Evolutionary conservation across 2,329 filamentous ascomycete genomes (phyloP), one percentile per base, ranked within the genome.

Genomic region (Trichocomaceae sp.): DNA sequence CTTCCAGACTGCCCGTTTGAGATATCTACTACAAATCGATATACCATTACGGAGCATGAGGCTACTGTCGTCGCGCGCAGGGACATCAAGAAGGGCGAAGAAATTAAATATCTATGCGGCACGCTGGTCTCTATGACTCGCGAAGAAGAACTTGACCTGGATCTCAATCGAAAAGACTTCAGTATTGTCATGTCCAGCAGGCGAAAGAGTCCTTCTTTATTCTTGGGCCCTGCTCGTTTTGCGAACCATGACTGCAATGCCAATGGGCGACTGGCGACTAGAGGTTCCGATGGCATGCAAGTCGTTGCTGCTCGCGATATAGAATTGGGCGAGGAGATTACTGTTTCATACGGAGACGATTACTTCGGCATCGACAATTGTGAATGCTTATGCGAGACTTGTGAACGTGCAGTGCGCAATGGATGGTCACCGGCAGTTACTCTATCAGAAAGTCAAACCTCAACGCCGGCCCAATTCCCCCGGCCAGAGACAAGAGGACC

Each of bases 241-340:
- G 90, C 93, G 23, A 99, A 99, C 67, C 93, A 99, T 72, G 93
- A 99, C 70, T 99, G 93, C 73, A 82, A 87, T 62, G 90, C 93
- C 31, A 99, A 97, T 74, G 91, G 91, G 8, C 83, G 85, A 66
- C 80, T 99, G 45, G 86, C 88, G 62, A 96, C 90, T 35, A 87
- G 84, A 35, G 89, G 90, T 46, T 83, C 86, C 55, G 85, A 91
- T 56, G 90, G 90, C 35, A 96, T 99, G 75, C 88, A 95, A 66
- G 91, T 99, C 55, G 83, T 95, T 49, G 90, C 93, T 2, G 83
- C 84, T 33, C 83, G 85, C 61, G 81, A 91, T 56, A 97, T 99
- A 58, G 82, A 86, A 10, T 77, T 87, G 1, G 93, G 91, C 3
- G 91, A 99, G 58, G 93, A 99, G 70, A 95, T 99, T 57, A 99